Conservation (phyloP, 306 rosid genomes). For the Vachellia collinsii region DNA sequence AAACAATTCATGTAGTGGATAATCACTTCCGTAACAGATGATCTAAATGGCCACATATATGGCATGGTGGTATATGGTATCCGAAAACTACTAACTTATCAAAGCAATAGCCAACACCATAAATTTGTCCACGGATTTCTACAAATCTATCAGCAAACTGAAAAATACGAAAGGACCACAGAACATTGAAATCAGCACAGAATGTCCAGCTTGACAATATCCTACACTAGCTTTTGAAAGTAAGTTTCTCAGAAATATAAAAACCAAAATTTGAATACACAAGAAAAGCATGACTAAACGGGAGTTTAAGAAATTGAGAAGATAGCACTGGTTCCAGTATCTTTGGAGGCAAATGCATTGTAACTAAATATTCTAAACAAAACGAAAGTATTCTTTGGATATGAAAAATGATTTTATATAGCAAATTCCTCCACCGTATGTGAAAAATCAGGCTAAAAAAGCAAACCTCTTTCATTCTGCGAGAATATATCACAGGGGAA, state of each 20-base stretch:
- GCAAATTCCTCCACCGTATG: not conserved
- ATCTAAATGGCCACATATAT: slow-evolving; percentile 23
- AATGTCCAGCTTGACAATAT: slow-evolving; percentile 25
- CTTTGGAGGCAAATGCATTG: slow-evolving; percentile 18
- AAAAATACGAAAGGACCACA: not conserved
- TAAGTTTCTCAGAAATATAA: slow-evolving; percentile 7
- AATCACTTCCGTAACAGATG: not conserved
- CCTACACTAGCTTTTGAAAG: slow-evolving; percentile 6
- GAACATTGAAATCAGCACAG: slow-evolving; percentile 31
- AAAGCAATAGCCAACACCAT: slow-evolving; percentile 22
- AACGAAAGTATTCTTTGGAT: slow-evolving; percentile 18
- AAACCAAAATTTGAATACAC: slow-evolving; percentile 5
- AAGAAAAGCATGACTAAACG: slow-evolving; percentile 16
- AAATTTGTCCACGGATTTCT: slow-evolving; percentile 14
- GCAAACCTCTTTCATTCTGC: slow-evolving; percentile 5
- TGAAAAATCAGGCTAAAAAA: slow-evolving; percentile 24
- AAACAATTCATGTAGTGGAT: not conserved
- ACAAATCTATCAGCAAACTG: slow-evolving; percentile 16
- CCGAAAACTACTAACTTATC: slow-evolving; percentile 11
- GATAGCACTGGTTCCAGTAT: slow-evolving; percentile 3
- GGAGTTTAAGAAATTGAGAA: slow-evolving; percentile 14
- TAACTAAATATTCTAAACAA: not conserved
- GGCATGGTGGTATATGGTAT: slow-evolving; percentile 15
- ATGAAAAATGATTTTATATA: slow-evolving; percentile 22
- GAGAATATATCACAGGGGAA: slow-evolving; percentile 22